Evolutionary conservation across 495 filamentous ascomycete species (phyloP).

Genomic region (Tetracladium marchalianum): DNA sequence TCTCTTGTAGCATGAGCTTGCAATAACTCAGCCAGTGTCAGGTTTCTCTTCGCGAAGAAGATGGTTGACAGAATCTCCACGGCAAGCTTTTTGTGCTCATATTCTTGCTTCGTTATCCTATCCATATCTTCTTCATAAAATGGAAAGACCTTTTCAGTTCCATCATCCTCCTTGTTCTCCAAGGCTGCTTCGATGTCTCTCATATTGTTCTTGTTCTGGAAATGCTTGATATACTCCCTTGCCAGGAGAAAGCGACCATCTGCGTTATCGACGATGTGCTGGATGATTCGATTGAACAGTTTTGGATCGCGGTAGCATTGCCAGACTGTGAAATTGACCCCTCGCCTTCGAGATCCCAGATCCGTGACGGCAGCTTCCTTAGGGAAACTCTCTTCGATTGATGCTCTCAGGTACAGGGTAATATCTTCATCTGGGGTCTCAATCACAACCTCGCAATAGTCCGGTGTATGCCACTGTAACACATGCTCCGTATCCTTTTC

Average conservation of each 20-base stretch:
- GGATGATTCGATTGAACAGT: conserved; percentile 12
- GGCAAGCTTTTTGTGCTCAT: conserved; percentile 2
- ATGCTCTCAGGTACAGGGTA: conserved; percentile 1
- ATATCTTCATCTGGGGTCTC: conserved; percentile 8
- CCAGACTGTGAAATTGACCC: conserved; percentile 3
- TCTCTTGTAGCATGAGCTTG: conserved; percentile 19
- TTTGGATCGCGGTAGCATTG: conserved; percentile 8
- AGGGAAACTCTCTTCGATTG: conserved; percentile 7
- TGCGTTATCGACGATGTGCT: conserved; percentile 12
- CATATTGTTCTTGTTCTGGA: conserved; percentile 7
- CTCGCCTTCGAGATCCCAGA: not conserved
- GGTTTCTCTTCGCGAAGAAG: conserved; percentile 11
- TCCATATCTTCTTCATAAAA: conserved; percentile 20
- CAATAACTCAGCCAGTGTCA: conserved; percentile 18
- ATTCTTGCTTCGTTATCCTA: conserved; percentile 7
- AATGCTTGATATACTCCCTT: conserved; percentile 14
- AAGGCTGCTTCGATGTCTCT: conserved; percentile 10
- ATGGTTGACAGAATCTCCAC: conserved; percentile 13
- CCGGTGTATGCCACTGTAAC: not conserved
- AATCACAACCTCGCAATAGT: conserved; percentile 5
- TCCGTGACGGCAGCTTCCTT: not conserved
- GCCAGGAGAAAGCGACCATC: conserved; percentile 20
- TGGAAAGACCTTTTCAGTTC: conserved; percentile 12
- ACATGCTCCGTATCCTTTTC: not conserved
- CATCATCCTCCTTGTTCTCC: conserved; percentile 1